Percentiles rank a stretch among this genome's conserved stretches.
Evolutionary conservation across 108 stramenopile genomes (phyloP).

Genomic region (Cyclotella sp.): DNA sequence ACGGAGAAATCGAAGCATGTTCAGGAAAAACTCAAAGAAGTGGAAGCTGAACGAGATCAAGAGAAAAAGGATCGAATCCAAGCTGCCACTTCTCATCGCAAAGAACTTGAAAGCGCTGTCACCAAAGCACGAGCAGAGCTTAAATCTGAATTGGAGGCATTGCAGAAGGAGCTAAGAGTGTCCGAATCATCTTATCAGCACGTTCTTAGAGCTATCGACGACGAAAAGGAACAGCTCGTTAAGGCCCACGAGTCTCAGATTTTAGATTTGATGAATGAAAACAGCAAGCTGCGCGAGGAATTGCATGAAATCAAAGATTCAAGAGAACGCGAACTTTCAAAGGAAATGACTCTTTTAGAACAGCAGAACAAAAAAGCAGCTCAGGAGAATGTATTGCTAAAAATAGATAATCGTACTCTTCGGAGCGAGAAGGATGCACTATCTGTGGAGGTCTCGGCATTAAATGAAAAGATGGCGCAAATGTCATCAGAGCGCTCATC

Average conservation of each 20-base stretch:
- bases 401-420: conserved; percentile 20
- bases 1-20: background rate
- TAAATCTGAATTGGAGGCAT: conserved; percentile 25
- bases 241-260: conserved; percentile 27
- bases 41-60: conserved; percentile 31
- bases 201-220: conserved; percentile 34
- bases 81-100: conserved; percentile 18
- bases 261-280: conserved; percentile 23
- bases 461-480: conserved; percentile 18
- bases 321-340: background rate
- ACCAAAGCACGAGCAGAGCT: background rate
- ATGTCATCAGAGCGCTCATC: conserved; percentile 12
- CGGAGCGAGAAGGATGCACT: conserved; percentile 29
- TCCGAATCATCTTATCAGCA: conserved; percentile 45
- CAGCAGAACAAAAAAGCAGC: conserved; percentile 20
- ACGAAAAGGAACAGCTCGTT: conserved; percentile 31
- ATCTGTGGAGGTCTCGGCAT: conserved; percentile 2
- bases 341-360: conserved; percentile 20
- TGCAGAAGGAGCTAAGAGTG: conserved; percentile 27
- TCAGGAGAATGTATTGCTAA: conserved; percentile 23
- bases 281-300: conserved; percentile 7
- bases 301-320: conserved; percentile 14
- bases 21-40: conserved; percentile 9
- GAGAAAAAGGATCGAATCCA: conserved; percentile 29
- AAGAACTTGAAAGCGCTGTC: conserved; percentile 16